phyloP scores from a whole-genome alignment of 139 green algal genomes.

The Chlamydomonas schloesseri region DNA sequence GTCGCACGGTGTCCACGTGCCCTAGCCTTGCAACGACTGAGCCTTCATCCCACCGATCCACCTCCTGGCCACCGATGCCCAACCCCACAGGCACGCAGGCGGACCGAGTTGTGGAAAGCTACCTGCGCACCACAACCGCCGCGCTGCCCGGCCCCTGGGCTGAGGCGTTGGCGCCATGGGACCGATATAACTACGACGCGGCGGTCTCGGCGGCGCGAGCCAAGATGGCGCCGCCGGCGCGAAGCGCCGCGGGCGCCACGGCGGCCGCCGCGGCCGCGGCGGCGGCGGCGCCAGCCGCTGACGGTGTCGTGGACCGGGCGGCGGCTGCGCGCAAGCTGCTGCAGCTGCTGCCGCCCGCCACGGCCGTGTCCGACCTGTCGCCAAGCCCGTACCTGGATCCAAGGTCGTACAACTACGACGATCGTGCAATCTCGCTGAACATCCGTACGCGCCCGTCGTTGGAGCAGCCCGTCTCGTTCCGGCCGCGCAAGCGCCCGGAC shows the following conservation, averaged over 20 bases:
- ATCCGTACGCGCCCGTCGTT: slow-evolving; percentile 16
- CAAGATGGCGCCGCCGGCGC: not conserved
- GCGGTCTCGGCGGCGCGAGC: not conserved
- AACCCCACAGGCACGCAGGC: no score
- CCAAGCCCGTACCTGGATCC: slow-evolving; percentile 32
- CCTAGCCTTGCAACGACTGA: no score
- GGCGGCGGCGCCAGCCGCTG: not conserved
- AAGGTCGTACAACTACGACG: slow-evolving; percentile 17
- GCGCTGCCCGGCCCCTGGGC: not conserved
- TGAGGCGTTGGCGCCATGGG: slow-evolving; percentile 29
- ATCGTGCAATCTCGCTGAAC: slow-evolving; percentile 13
- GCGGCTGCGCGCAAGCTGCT: slow-evolving; percentile 13
- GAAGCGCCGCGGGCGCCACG: not conserved
- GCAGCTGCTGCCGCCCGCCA: slow-evolving; percentile 14
- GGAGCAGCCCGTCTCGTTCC: slow-evolving; percentile 38
- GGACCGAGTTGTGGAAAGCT: not conserved
- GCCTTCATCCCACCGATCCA: no score
- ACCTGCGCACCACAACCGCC: not conserved
- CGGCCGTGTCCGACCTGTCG: not conserved
- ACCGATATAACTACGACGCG: slow-evolving; percentile 26
- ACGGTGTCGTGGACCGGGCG: not conserved
- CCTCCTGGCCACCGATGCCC: no score
- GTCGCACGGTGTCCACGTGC: no score
- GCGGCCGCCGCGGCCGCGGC: not conserved
- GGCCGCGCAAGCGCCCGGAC: slow-evolving; percentile 4